Conservation (phyloP, 768 basidiomycete genomes). For the Rhodotorula toruloides region DNA sequence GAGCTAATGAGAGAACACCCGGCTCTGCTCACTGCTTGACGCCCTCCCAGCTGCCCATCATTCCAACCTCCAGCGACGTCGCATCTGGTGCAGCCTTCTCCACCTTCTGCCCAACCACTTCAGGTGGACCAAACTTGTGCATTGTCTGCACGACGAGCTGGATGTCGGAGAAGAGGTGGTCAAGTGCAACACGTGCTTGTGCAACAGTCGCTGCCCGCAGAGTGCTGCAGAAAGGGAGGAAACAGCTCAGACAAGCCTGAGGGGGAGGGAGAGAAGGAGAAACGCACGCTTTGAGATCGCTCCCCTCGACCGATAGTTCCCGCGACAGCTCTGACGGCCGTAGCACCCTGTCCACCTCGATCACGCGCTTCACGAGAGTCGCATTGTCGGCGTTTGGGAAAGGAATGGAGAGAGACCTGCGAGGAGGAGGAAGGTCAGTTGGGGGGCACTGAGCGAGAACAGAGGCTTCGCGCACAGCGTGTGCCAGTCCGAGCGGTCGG, state of each 20-base stretch:
- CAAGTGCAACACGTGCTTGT: constrained; percentile 33
- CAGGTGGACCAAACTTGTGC: constrained; percentile 31
- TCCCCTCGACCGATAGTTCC: constrained; percentile 2
- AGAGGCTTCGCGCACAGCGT: neutral
- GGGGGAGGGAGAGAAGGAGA: neutral
- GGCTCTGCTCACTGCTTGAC: neutral
- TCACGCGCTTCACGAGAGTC: constrained; percentile 26
- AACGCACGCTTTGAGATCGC: constrained; percentile 16
- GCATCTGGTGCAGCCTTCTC: constrained; percentile 2
- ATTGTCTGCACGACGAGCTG: constrained; percentile 39
- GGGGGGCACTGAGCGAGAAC: neutral
- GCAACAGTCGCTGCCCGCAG: constrained; percentile 15
- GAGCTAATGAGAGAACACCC: neutral
- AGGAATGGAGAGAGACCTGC: constrained; percentile 30
- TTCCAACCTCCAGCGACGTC: constrained; percentile 25
- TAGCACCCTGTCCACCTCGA: constrained; percentile 31
- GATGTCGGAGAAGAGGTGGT: constrained; percentile 33
- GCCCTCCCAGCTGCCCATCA: constrained; percentile 32
- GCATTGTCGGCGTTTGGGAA: constrained; percentile 26
- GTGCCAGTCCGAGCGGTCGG: constrained; percentile 19
- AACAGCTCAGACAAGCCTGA: neutral
- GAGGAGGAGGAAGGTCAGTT: neutral
- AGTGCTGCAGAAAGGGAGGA: neutral
- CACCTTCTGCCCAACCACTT: neutral
- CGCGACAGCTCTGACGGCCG: constrained; percentile 20